Conservation (phyloP, 2,329 filamentous ascomycete genomes). For the Fusarium pseudocircinatum region DNA sequence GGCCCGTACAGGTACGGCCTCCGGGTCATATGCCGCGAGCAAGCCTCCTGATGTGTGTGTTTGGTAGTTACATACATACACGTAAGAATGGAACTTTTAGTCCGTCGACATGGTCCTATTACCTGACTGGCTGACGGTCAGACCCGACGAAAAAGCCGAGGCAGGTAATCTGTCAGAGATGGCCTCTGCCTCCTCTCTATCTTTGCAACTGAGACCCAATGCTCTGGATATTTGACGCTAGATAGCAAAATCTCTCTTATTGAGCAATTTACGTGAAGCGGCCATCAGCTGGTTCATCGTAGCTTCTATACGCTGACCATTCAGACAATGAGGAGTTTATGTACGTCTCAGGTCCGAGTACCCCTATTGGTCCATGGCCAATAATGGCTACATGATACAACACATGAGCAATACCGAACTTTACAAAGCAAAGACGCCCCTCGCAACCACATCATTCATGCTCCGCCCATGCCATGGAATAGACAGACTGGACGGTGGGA, state of each 20-base stretch:
- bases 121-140: not conserved
- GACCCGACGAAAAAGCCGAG: not conserved
- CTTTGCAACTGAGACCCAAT: not conserved
- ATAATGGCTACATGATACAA: not conserved
- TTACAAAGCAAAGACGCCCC: not conserved
- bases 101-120: not conserved
- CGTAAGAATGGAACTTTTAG: not conserved
- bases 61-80: not conserved
- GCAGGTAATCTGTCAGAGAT: not conserved
- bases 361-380: not conserved
- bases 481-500: not conserved
- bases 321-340: not conserved
- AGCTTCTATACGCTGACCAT: not conserved
- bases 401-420: not conserved
- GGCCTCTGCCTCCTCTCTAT: not conserved
- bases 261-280: not conserved
- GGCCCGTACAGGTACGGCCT: not conserved
- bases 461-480: not conserved
- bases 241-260: not conserved
- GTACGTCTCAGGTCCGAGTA: not conserved
- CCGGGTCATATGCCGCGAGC: not conserved
- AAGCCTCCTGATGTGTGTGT: not conserved
- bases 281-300: slow-evolving; percentile 1
- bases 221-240: not conserved
- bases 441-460: not conserved